Base-by-base conservation (phyloP, 2,329 filamentous ascomycete species). In the Colletotrichum abscissum region DNA sequence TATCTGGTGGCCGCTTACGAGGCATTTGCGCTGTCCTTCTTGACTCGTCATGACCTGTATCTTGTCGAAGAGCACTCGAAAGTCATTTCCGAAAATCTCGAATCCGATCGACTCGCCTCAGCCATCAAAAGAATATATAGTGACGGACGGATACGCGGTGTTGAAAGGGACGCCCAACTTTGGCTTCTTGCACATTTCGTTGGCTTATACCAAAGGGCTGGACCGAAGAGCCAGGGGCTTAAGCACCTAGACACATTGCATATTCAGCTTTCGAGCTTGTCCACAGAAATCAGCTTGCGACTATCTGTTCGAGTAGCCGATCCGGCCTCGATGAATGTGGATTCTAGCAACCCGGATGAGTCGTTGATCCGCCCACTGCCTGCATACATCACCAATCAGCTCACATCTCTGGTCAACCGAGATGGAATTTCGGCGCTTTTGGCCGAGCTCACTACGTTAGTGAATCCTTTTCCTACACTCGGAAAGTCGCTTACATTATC, bases 341-440 rank as follows among this genome's bases (percentile, higher is more conserved):
- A 75, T 11, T 24, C 59, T 2, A 70, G 24, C n/a, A 58, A 56
- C 19, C 11, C 19, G 22, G 72, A 78, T 63, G 81, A 83, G 55
- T 77, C 78, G 30, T 79, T 79, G 33, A 35, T 68, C n/a, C 83
- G 77, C 54, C 79, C 74, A 11, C 77, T 91, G 19, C 82, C 88
- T 75, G 77, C 85, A 0, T 93, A 95, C 78, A 82, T 97, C 14
- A 88, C 88, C 59, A 85, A 88, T 0, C 90, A 95, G 76, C 84
- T 98, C 2, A 82, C 89, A 19, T 93, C 92, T 11, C 84, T 98
- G 8, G 90, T 97, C 38, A 92, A 95, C 74, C 90, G 94, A 80
- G 88, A 92, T 56, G 94, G 93, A 52, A 93, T 98, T 67, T 90
- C 92, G 0, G 88, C 87, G 28, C 84, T 93, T 8, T 82, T 94